These are phyloP conservation scores for Suhomyces emberorum DNA, from an alignment of 805 yeast species.

Conservation along the genomic window DNA sequence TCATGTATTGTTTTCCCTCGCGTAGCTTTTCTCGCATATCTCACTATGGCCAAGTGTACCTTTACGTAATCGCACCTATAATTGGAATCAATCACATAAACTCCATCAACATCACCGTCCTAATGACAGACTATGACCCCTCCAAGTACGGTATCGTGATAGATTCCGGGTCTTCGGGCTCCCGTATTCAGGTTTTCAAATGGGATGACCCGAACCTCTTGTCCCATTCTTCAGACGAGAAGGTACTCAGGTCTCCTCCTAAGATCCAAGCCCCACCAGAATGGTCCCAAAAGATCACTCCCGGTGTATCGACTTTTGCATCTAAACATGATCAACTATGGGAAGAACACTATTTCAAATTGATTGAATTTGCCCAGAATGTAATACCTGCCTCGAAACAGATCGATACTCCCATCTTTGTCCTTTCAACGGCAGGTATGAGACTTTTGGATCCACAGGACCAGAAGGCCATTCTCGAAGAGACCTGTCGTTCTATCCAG, in stretches of 20 bases:
- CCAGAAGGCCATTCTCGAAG: constrained; percentile 50
- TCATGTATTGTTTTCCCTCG: too few species aligned
- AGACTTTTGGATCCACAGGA: constrained; percentile 60
- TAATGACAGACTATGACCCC: neutral
- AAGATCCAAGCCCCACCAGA: constrained; percentile 55
- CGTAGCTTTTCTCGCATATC: too few species aligned
- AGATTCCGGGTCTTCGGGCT: constrained; percentile 96
- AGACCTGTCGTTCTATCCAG: constrained; percentile 58
- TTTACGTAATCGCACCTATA: too few species aligned
- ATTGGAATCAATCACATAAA: too few species aligned
- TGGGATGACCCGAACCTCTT: constrained; percentile 55
- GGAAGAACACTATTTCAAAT: constrained; percentile 61
- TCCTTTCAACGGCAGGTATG: constrained; percentile 98
- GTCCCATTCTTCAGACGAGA: constrained; percentile 23
- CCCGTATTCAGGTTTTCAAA: constrained; percentile 76
- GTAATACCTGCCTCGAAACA: constrained; percentile 65
- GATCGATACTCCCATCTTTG: constrained; percentile 74
- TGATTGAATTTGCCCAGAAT: constrained; percentile 65
- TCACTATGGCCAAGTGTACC: too few species aligned
- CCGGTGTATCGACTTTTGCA: constrained; percentile 75
- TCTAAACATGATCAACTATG: constrained; percentile 57
- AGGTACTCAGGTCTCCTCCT: constrained; percentile 58
- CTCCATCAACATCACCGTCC: too few species aligned
- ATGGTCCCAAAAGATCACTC: constrained; percentile 73
- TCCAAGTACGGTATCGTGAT: constrained; percentile 77